phyloP scores from a whole-genome alignment of 208 protist genomes.

The Tritrichomonas musculus region DNA sequence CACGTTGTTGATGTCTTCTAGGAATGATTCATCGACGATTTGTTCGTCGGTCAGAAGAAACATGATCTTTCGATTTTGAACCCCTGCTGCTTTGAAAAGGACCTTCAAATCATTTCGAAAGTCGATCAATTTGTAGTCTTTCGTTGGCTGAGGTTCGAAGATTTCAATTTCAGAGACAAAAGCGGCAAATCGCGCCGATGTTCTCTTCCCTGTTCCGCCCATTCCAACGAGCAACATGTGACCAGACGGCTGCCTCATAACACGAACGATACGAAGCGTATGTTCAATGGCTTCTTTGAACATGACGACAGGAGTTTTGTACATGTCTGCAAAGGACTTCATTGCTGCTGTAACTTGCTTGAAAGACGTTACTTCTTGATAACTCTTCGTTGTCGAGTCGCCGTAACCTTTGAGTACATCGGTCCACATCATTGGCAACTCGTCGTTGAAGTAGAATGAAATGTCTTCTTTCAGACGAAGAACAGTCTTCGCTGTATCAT shows the following conservation, averaged over 20 bases:
- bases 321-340: neutral
- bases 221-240: slow-evolving; percentile 87
- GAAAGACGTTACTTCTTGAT: neutral
- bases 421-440: slow-evolving; percentile 49
- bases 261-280: slow-evolving; percentile 78
- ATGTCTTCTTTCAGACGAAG: slow-evolving; percentile 17
- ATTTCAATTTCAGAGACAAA: slow-evolving; percentile 79
- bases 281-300: slow-evolving; percentile 88
- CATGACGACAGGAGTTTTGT: slow-evolving; percentile 63
- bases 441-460: neutral
- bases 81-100: slow-evolving; percentile 73
- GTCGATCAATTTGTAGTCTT: slow-evolving; percentile 77
- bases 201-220: slow-evolving; percentile 81
- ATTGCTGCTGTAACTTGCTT: neutral
- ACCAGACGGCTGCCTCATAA: slow-evolving; percentile 82
- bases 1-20: slow-evolving; percentile 91
- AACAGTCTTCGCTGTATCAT: slow-evolving; percentile 33
- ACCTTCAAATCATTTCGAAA: slow-evolving; percentile 85
- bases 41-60: slow-evolving; percentile 89
- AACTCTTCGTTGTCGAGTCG: slow-evolving; percentile 14
- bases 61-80: slow-evolving; percentile 75
- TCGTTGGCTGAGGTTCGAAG: slow-evolving; percentile 74
- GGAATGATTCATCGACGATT: slow-evolving; percentile 78
- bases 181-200: slow-evolving; percentile 75
- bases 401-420: slow-evolving; percentile 11